Base-by-base conservation (phyloP, 176 grass and related monocot genomes). In the Lolium perenne region DNA sequence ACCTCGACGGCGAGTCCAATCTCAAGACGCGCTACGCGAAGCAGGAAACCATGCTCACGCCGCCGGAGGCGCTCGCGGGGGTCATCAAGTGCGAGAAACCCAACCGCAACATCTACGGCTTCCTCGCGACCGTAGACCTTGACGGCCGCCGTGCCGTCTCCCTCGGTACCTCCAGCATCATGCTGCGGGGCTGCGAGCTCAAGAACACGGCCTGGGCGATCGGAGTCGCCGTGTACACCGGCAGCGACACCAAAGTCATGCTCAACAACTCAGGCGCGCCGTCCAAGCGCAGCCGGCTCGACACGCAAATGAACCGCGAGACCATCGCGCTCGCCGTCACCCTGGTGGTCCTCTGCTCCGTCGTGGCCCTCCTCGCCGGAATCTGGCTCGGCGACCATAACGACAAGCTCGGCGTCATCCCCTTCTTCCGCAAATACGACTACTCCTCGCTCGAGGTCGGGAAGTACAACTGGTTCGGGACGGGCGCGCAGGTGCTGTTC, bases 1-100 rank as follows among this genome's bases (percentile, higher is more conserved):
- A 99, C 86, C 93, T 99, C 13, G 97, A 99, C 71, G 97, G 97
- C 47, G 97, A 99, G 88, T 99, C 97, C 68, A 99, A 99, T 60
- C 92, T 99, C 76, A 99, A 99, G 86, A 96, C 90, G 5, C 88
- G 97, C 11, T 96, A 96, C 70, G 94, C 97, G 25, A 95, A 90
- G 89, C 97, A 94, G 58, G 97, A 98, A 85, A 96, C 88, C 2
- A 76, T 91, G 59, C 41, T 86, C 5, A 81, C 77, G 25, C 74
- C 82, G 60, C 65, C 88, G 1, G 82, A 90, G 75, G 51, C 72
- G 22, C 74, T 90, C 55, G 49, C 84, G 0, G 93, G 94, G 35
- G 48, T 94, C 26, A 96, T 99, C 82, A 88, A 82, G 45, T 96
- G 93, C 87, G 97, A 99, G 87, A 23, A 87, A 40, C 96, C 96